Base-by-base conservation (phyloP, 2,329 filamentous ascomycete genomes). In the Fusarium phyllophilum region DNA sequence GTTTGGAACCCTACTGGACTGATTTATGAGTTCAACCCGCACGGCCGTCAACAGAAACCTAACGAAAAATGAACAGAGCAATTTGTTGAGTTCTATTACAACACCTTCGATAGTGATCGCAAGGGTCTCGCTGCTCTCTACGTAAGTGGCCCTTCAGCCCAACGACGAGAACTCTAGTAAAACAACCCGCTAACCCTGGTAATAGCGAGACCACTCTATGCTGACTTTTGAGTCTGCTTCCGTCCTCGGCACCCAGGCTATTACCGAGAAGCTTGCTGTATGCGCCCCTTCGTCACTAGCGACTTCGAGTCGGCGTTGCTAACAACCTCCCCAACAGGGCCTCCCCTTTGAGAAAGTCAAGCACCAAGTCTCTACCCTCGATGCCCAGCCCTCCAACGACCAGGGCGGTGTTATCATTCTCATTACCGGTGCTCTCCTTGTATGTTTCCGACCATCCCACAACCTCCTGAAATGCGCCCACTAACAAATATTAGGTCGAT, bases 11-110 rank as follows among this genome's bases (percentile, higher is more conserved):
- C 42, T 39, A 39, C 55, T 62, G 64, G 45, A 64, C 64, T 59
- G 33, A 49, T 13, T 38, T 41, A 42, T 17, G 54, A 62, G 62
- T 38, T 31, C n/a, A n/a, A 26, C 18, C n/a, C 18, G 44, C 38
- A 41, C 18, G 54, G 8, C 22, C 15, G 6, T 29, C 12, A 20
- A 17, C n/a, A 65, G 31, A 29, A 20, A 26, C 31, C 62, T 75
- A 31, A 74, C 66, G 29, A n/a, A 20, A 26, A 29, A 15, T 44
- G 29, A 66, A 75, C 55, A 98, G 95, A 92, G 83, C 90, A 97
- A 85, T 98, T 98, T 85, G 92, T 96, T 76, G 82, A 91, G 70
- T 96, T 92, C 88, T 98, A 98, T 90, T 98, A 97, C 89, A 87
- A 92, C 80, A 92, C 91, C 68, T 97, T 98, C 85, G 95, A 97